Percentiles rank a stretch among this genome's conserved stretches.
These are phyloP conservation scores for Rosa hybrid DNA, from an alignment of 331 rosid species.

Conservation along the genomic window DNA sequence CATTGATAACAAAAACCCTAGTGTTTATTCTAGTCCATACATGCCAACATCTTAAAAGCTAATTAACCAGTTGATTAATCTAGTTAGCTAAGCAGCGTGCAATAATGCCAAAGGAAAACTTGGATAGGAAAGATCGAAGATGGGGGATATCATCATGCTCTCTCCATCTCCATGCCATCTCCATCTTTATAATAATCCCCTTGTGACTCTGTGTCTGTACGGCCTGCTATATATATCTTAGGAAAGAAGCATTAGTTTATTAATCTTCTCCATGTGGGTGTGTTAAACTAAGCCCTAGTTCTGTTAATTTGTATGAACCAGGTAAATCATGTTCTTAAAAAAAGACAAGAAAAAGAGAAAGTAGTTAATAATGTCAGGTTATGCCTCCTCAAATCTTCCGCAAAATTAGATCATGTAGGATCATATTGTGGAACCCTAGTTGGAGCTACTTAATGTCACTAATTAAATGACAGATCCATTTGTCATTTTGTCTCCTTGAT, in stretches of 20 bases:
- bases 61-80: background rate
- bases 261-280: slow-evolving; percentile 38
- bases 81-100: slow-evolving; percentile 2
- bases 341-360: background rate
- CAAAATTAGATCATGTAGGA: slow-evolving; percentile 24
- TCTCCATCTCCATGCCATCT: background rate
- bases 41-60: background rate
- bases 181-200: slow-evolving; percentile 22
- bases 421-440: slow-evolving; percentile 40
- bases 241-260: slow-evolving; percentile 8
- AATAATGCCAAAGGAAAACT: slow-evolving; percentile 19
- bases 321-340: background rate
- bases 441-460: background rate
- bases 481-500: slow-evolving; percentile 55
- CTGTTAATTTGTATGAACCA: background rate
- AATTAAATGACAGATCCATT: slow-evolving; percentile 18
- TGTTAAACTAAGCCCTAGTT: background rate
- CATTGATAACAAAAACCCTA: background rate
- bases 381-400: slow-evolving; percentile 31
- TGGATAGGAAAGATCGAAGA: slow-evolving; percentile 10
- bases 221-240: slow-evolving; percentile 37
- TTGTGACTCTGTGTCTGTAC: slow-evolving; percentile 46
- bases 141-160: slow-evolving; percentile 6
- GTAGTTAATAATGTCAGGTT: slow-evolving; percentile 18
- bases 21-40: background rate